Evolutionary conservation across 257 asterid species (phyloP).

Genomic region (Nemophila menziesii): DNA sequence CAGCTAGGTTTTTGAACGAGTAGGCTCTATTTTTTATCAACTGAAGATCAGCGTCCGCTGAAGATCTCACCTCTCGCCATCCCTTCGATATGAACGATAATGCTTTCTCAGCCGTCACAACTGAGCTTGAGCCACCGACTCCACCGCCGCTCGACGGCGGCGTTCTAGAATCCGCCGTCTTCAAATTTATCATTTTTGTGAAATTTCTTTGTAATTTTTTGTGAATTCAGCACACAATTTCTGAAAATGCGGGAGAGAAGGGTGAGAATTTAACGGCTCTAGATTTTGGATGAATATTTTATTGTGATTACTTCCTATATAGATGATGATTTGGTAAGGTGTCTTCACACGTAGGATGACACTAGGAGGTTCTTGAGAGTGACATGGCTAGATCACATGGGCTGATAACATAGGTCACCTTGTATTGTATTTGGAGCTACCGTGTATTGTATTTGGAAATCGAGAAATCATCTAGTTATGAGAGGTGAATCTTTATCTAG

Average conservation of each 20-base stretch:
- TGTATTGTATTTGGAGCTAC: too few relatives aligned
- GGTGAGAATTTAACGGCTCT: conserved; percentile 10
- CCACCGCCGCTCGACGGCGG: conserved; percentile 12
- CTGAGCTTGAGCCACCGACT: conserved; percentile 13
- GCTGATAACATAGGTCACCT: too few relatives aligned
- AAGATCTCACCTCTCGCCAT: conserved; percentile 94
- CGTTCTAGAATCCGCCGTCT: conserved; percentile 56
- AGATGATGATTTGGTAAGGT: too few relatives aligned
- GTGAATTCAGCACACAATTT: not conserved
- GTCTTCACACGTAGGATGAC: too few relatives aligned
- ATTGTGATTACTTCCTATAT: not conserved
- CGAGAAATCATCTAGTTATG: too few relatives aligned
- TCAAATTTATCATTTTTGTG: conserved; percentile 29
- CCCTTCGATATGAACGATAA: conserved; percentile 88
- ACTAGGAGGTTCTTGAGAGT: too few relatives aligned
- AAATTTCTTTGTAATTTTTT: not conserved
- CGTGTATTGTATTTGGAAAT: too few relatives aligned
- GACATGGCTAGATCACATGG: too few relatives aligned
- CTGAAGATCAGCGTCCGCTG: conserved; percentile 91
- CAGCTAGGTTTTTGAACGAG: conserved; percentile 67
- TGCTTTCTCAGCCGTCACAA: conserved; percentile 85
- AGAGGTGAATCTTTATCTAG: too few relatives aligned
- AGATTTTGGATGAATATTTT: not conserved
- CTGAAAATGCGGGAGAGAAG: not conserved
- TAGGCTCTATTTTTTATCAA: conserved; percentile 74